These are phyloP conservation scores for Kodamaea laetipori DNA, from an alignment of 805 yeast species.

Conservation along the genomic window DNA sequence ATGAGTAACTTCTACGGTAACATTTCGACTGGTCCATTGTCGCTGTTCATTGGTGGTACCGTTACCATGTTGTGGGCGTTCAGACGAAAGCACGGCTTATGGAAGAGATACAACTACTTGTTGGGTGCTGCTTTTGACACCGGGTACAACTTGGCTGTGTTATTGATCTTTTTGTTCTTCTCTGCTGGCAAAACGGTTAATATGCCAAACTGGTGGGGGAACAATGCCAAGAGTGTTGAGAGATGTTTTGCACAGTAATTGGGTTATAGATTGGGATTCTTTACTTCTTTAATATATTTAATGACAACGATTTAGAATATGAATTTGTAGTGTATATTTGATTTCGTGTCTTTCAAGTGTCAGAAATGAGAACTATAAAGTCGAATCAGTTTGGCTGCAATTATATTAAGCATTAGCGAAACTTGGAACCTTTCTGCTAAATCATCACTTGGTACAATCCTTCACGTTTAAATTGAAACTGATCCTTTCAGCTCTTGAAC, in stretches of 20 bases:
- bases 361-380: no score
- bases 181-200: constrained; percentile 17
- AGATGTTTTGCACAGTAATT: constrained; percentile 23
- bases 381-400: no score
- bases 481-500: no score
- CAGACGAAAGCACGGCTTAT: constrained; percentile 21
- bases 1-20: constrained; percentile 28
- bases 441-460: no score
- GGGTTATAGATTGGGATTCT: no score
- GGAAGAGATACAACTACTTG: constrained; percentile 28
- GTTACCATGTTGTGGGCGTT: constrained; percentile 24
- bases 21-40: constrained; percentile 25
- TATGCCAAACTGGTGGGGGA: constrained; percentile 29
- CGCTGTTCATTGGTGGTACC: constrained; percentile 26
- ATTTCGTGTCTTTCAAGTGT: no score
- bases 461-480: no score
- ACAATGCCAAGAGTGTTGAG: constrained; percentile 24
- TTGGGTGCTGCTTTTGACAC: constrained; percentile 30
- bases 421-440: no score
- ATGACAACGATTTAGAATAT: no score
- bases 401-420: no score
- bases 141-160: constrained; percentile 25
- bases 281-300: no score
- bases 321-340: no score
- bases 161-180: constrained; percentile 22